Conservation (phyloP, 129 eudicot genomes). For the Flaveria trinervia region DNA sequence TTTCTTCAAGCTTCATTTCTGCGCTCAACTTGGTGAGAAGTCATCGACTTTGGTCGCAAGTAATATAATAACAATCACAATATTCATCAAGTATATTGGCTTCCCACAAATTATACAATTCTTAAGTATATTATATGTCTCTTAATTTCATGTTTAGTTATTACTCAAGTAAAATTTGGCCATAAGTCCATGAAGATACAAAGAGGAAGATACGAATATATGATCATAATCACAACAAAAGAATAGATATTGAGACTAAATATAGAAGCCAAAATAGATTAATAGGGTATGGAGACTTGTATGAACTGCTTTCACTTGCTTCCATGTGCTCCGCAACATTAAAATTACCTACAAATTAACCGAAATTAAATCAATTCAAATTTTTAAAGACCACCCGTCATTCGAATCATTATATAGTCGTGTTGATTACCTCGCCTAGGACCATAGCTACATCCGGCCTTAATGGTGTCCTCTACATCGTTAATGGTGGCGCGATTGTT, state of each 20-base stretch:
- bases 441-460: conserved; percentile 73
- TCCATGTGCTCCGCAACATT: conserved; percentile 64
- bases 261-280: conserved; percentile 27
- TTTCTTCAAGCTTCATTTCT: no score
- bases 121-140: no score
- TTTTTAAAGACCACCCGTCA: background rate
- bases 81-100: no score
- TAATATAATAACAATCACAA: no score
- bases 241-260: conserved; percentile 19
- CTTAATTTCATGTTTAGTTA: no score
- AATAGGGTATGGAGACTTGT: conserved; percentile 29
- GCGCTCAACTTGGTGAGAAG: no score
- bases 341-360: conserved; percentile 55
- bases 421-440: conserved; percentile 56
- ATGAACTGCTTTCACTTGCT: conserved; percentile 41
- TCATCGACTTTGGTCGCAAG: no score
- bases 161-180: no score
- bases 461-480: conserved; percentile 59
- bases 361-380: background rate
- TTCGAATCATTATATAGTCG: background rate
- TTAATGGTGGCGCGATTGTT: conserved; percentile 56
- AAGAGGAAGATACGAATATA: no score
- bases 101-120: no score
- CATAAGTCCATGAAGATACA: no score
- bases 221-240: conserved; percentile 11